Base-by-base conservation (phyloP, 1,139 yeast species). In the Zygoascus sp. region DNA sequence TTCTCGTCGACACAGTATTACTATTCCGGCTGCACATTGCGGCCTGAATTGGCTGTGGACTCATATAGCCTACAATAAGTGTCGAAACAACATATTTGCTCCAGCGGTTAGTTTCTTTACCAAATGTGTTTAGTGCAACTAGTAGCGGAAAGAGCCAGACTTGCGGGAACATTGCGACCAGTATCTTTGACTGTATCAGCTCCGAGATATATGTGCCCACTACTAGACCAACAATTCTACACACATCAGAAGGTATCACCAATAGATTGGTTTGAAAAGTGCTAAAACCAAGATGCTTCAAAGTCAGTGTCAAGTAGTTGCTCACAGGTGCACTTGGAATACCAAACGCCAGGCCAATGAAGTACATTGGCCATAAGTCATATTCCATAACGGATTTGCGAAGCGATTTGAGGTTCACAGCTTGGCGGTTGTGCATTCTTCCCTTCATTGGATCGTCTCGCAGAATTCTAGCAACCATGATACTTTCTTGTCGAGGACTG, bases 391-490 rank as follows among this genome's bases (percentile, higher is more conserved):
- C 50, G 3, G 80, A 66, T 39, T 62, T 61, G 56, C 67, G 57
- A 32, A 80, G 59, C 43, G 69, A 69, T 44, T 56, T 66, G 32
- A 65, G 62, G 5, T 71, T 61, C 10, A 81, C 66, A 1, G 79
- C 78, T 56, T 80, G 79, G 51, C 86, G 66, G 56, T 81, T 81
- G 60, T 80, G 74, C 85, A 80, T 80, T 51, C 75, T 81, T n/a
- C 85, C 83, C 64, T 81, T 81, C 3, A 76, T 64, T 3, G 86
- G 85, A 55, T 81, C 87, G 55, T 81, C 86, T 52, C 85, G 63
- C 42, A 81, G 68, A 0, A 80, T 70, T 48, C 82, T 68, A 57
- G 80, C 80, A 28, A 80, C 83, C 16, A 79, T 73, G 41, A 81
- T 78, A 49, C 72, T 76, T 50, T 75, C 80, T 54, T 81, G 83